Conservation (phyloP, 306 rosid genomes). For the Boehmeria nivea region DNA sequence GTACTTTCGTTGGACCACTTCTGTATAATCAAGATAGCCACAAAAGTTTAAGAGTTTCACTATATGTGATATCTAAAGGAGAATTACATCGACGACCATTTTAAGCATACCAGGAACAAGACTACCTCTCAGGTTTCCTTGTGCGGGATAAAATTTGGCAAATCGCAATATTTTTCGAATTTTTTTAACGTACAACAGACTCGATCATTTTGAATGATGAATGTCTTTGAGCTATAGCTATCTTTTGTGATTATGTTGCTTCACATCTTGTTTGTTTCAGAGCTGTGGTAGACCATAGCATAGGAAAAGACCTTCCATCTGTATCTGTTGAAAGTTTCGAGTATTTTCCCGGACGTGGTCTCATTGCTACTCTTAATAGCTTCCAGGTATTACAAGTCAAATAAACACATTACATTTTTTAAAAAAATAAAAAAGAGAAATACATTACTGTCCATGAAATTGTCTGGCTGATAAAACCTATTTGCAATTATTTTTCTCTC, state of each 20-base stretch:
- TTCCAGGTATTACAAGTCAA: no score
- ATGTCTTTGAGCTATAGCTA: conserved; percentile 12
- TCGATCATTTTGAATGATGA: not conserved
- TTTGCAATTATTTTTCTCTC: no score
- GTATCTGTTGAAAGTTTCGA: conserved; percentile 87
- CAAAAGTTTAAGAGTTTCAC: no score
- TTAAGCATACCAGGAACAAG: no score
- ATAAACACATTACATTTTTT: not conserved
- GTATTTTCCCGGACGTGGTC: conserved; percentile 97
- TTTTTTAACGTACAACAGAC: not conserved
- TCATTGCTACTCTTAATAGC: conserved; percentile 74
- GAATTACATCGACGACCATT: no score
- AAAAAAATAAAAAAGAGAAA: no score
- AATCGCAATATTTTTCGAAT: not conserved
- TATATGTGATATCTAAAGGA: no score
- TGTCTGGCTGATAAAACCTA: no score
- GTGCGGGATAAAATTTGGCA: not conserved
- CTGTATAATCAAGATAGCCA: no score
- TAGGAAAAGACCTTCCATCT: conserved; percentile 91
- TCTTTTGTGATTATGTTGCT: conserved; percentile 1
- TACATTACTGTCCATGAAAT: no score
- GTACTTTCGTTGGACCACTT: no score
- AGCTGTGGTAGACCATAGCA: conserved; percentile 96
- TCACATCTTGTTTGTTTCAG: conserved; percentile 41
- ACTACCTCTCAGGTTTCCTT: no score